Conservation (phyloP, 192 early-diverging fungal genomes). For the Podochytrium sp. region DNA sequence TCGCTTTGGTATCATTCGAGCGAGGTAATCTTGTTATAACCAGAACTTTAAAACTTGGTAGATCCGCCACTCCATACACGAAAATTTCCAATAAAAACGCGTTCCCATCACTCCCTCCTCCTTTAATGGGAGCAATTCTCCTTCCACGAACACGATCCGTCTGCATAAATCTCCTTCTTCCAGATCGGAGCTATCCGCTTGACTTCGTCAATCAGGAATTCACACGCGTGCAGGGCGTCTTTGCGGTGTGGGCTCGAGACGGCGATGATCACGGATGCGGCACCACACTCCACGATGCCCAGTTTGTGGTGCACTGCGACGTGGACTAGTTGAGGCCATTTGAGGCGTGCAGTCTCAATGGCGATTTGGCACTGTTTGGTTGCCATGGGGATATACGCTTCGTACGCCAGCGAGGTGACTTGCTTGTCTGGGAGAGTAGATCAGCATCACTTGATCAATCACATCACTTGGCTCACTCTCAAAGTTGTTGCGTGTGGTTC, state of each 20-base stretch:
- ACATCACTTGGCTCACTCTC: slow-evolving; percentile 53
- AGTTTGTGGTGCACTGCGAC: slow-evolving; percentile 80
- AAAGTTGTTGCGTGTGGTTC: slow-evolving; percentile 86
- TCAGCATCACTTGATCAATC: not conserved
- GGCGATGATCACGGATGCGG: slow-evolving; percentile 82
- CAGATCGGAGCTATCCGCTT: slow-evolving; percentile 88
- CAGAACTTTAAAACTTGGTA: not conserved
- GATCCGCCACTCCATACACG: too few species aligned
- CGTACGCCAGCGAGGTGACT: slow-evolving; percentile 80
- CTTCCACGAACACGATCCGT: slow-evolving; percentile 77
- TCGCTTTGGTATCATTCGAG: too few species aligned
- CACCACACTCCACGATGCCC: slow-evolving; percentile 74
- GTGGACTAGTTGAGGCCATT: slow-evolving; percentile 68
- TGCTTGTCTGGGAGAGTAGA: slow-evolving; percentile 43
- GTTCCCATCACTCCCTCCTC: not conserved
- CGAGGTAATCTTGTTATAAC: not conserved
- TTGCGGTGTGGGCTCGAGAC: slow-evolving; percentile 78
- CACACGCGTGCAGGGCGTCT: slow-evolving; percentile 75
- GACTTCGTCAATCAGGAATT: slow-evolving; percentile 88
- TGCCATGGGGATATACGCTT: slow-evolving; percentile 89
- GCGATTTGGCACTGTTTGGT: slow-evolving; percentile 66
- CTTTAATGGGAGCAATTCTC: slow-evolving; percentile 44
- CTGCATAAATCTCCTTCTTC: slow-evolving; percentile 90
- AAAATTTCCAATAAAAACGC: too few species aligned
- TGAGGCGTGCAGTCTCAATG: slow-evolving; percentile 64